These are phyloP conservation scores for Blastobotrys raffinosifermentans DNA, from an alignment of 1,139 yeast genomes.

Conservation along the genomic window DNA sequence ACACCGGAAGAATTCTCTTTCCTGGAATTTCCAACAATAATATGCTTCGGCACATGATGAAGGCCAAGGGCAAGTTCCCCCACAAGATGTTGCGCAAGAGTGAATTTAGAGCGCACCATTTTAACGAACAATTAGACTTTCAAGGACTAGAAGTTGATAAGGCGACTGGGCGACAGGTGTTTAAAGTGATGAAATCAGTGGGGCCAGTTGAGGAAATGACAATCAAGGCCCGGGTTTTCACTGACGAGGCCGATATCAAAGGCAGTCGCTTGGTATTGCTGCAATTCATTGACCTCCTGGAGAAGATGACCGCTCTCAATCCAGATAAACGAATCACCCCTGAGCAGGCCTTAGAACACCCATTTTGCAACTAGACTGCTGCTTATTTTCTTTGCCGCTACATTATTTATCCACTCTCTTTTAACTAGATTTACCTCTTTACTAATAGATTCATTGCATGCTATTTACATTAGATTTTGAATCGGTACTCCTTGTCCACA, in stretches of 20 bases:
- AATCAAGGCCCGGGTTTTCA: slow-evolving; percentile 12
- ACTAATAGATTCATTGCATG: slow-evolving; percentile 4
- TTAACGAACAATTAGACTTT: slow-evolving; percentile 27
- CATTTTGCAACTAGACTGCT: too few relatives aligned
- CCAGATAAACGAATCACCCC: slow-evolving; percentile 70
- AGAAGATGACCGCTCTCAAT: slow-evolving; percentile 65
- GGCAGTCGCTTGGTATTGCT: slow-evolving; percentile 12
- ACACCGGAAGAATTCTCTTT: slow-evolving; percentile 77
- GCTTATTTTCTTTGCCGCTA: too few relatives aligned
- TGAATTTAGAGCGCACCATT: slow-evolving; percentile 25
- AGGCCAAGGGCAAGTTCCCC: slow-evolving; percentile 29
- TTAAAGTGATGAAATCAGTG: slow-evolving; percentile 16
- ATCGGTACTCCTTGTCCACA: slow-evolving; percentile 60
- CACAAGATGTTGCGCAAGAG: slow-evolving; percentile 31
- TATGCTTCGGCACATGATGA: slow-evolving; percentile 33
- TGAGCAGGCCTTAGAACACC: slow-evolving; percentile 62
- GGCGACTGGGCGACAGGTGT: slow-evolving; percentile 23
- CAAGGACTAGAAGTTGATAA: slow-evolving; percentile 24
- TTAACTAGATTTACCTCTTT: not conserved
- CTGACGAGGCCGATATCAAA: slow-evolving; percentile 11
- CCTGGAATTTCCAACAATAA: slow-evolving; percentile 54
- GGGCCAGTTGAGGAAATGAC: slow-evolving; percentile 19
- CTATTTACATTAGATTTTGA: slow-evolving; percentile 44
- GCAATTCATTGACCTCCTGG: slow-evolving; percentile 48
- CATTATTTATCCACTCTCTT: not conserved